phyloP scores from a whole-genome alignment of 768 basidiomycete genomes.

The Tephrocybe sp. region DNA sequence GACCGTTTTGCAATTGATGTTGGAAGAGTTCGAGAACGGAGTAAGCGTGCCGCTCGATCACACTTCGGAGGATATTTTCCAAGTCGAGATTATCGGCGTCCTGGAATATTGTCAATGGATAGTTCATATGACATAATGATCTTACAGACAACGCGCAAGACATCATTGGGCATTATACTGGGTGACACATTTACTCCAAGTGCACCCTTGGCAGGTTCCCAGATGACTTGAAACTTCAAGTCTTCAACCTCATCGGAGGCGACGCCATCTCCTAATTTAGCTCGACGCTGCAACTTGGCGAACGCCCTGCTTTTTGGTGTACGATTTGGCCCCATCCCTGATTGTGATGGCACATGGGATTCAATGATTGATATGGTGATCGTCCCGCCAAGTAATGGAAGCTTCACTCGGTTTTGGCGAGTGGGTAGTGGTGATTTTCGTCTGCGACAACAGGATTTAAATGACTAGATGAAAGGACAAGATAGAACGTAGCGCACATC shows the following conservation, averaged over 20 bases:
- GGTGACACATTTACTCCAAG: slow-evolving; percentile 56
- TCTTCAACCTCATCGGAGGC: slow-evolving; percentile 78
- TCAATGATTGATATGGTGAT: slow-evolving; percentile 71
- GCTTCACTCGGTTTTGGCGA: slow-evolving; percentile 35
- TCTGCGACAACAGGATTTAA: slow-evolving; percentile 15
- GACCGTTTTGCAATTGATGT: slow-evolving; percentile 48
- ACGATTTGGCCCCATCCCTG: slow-evolving; percentile 45
- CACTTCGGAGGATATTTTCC: slow-evolving; percentile 59
- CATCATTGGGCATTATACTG: slow-evolving; percentile 38
- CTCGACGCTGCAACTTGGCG: slow-evolving; percentile 58
- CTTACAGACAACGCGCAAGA: slow-evolving; percentile 56
- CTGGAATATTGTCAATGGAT: slow-evolving; percentile 26
- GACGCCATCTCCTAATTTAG: slow-evolving; percentile 51
- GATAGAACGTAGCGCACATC: slow-evolving; percentile 51
- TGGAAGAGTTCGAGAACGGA: slow-evolving; percentile 60
- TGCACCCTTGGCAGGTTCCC: slow-evolving; percentile 73
- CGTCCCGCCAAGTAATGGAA: slow-evolving; percentile 68
- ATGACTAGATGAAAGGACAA: background rate
- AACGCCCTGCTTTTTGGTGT: slow-evolving; percentile 53
- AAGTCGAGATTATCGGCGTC: slow-evolving; percentile 72
- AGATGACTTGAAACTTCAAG: slow-evolving; percentile 64
- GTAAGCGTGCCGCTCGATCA: slow-evolving; percentile 64
- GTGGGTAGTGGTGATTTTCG: slow-evolving; percentile 27
- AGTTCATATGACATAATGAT: background rate
- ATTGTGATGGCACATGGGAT: slow-evolving; percentile 35